Evolutionary conservation across 2,329 filamentous ascomycete genomes (phyloP).

Genomic region (Cladobotryum protrusum): DNA sequence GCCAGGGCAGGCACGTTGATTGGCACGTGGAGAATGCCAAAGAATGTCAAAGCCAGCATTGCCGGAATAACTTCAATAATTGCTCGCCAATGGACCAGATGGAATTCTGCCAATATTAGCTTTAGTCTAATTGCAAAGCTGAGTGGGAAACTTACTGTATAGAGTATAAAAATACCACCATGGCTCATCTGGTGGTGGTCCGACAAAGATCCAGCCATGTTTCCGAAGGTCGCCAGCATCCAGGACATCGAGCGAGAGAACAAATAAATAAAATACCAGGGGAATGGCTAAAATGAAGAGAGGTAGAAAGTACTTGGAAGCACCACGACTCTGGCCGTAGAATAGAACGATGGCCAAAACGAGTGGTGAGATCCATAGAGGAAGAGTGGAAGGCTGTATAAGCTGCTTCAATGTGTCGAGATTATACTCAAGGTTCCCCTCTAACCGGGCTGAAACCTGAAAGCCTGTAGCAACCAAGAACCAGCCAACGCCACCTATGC

Average conservation of each 20-base stretch:
- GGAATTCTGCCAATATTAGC: conserved; percentile 55
- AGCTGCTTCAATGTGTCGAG: conserved; percentile 69
- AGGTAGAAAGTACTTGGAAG: conserved; percentile 80
- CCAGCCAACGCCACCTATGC: conserved; percentile 94
- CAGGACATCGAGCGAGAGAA: conserved; percentile 61
- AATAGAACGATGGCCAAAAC: conserved; percentile 70
- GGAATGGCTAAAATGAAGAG: conserved; percentile 78
- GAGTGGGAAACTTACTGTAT: conserved; percentile 60
- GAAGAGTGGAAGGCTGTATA: conserved; percentile 64
- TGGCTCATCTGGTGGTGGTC: conserved; percentile 75
- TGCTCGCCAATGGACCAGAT: conserved; percentile 75
- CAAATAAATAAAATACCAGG: conserved; percentile 70
- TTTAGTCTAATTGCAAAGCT: neutral
- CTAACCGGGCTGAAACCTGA: conserved; percentile 84
- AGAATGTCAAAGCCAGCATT: conserved; percentile 96
- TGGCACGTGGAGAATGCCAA: conserved; percentile 91
- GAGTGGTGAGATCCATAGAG: conserved; percentile 79
- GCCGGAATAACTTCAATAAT: conserved; percentile 80
- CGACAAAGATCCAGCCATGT: conserved; percentile 85
- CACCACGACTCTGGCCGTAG: conserved; percentile 66
- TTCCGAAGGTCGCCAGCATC: conserved; percentile 61
- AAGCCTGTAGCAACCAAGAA: conserved; percentile 89
- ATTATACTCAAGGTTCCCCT: conserved; percentile 79
- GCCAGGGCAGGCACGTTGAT: conserved; percentile 96
- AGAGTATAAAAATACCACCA: conserved; percentile 98